phyloP scores from a whole-genome alignment of 1,284 basidiomycete genomes.

The Leccinum subspadiceum region DNA sequence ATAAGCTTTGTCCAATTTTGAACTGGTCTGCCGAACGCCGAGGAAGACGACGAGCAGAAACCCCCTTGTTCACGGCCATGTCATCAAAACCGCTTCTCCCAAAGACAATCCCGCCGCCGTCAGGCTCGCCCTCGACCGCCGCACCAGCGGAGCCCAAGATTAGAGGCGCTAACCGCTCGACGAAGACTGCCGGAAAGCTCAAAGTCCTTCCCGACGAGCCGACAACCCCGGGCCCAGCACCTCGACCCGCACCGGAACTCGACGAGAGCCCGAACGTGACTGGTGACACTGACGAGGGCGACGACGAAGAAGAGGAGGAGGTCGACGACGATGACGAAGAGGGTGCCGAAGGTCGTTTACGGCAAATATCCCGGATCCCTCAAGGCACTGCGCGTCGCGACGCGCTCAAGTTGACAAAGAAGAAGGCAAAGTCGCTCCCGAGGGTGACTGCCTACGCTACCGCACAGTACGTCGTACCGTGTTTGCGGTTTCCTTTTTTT shows the following conservation, averaged over 20 bases:
- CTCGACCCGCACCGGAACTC: slow-evolving; percentile 37
- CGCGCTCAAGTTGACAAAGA: slow-evolving; percentile 87
- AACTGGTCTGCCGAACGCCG: slow-evolving; percentile 15
- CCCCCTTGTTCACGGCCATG: slow-evolving; percentile 16
- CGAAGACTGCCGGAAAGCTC: slow-evolving; percentile 84
- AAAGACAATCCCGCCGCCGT: slow-evolving; percentile 24
- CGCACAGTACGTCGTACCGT: slow-evolving; percentile 59
- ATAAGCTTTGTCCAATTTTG: slow-evolving; percentile 15
- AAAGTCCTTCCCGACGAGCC: slow-evolving; percentile 94
- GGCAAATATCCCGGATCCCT: slow-evolving; percentile 89
- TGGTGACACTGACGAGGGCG: slow-evolving; percentile 72
- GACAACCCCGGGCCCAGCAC: slow-evolving; percentile 73
- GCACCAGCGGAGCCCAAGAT: slow-evolving; percentile 44
- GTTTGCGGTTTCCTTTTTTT: not conserved
- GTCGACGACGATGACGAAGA: slow-evolving; percentile 59
- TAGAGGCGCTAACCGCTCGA: slow-evolving; percentile 78
- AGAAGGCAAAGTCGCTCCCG: slow-evolving; percentile 91
- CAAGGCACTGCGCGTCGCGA: slow-evolving; percentile 92
- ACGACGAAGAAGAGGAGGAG: slow-evolving; percentile 74
- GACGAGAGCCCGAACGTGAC: slow-evolving; percentile 52
- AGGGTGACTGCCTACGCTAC: slow-evolving; percentile 95
- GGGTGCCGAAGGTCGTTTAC: slow-evolving; percentile 75
- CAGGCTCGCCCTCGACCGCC: slow-evolving; percentile 4
- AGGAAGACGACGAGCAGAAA: slow-evolving; percentile 14
- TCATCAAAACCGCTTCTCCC: slow-evolving; percentile 33